Evolutionary conservation across 345 rosid species (phyloP), one percentile per base, ranked within the genome.

Genomic region (Angophora floribunda): DNA sequence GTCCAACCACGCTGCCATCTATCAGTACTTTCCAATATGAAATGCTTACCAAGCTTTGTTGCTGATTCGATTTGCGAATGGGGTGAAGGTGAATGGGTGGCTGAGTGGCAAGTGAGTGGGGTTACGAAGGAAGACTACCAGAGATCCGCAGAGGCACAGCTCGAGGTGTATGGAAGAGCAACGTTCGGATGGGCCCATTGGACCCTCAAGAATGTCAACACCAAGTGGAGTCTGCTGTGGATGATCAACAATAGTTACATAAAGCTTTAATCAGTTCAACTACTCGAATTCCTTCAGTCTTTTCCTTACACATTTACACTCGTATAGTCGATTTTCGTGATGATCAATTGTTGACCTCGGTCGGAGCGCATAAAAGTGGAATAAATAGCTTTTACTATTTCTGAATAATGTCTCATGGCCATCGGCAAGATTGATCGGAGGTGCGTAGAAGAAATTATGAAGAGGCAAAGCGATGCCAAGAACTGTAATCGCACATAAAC

Each of bases 151-250:
- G 50, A 92, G 45, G 95, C 94, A 28, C 95, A 94, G 67, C 45
- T 94, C 45, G 67, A 92, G 67, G 95, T 93, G 21, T 93, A 52
- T 30, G 93, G 93, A 41, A 88, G 92, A 30, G 97, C 96, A 21
- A 92, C 89, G 88, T 94, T 95, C 86, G 96, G 95, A 24, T 93
- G 96, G 97, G 95, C 95, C 15, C 93, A 92, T 36, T 95, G 96
- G 95, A 90, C 95, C 70, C 90, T 92, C 4, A 92, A 88, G 91
- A 94, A 93, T 75, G 92, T 91, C 5, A 91, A 91, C 59, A 87
- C 57, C 59, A 93, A 92, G 45, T 95, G 94, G 94, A 93, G 93
- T 86, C 79, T 93, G 10, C 92, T 94, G 47, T 94, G 94, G 97
- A 95, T 95, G 97, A 94, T 93, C 86, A 89, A 89, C 9, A 93